phyloP scores from a whole-genome alignment of 148 eudicot genomes.

The Cornus controversa region DNA sequence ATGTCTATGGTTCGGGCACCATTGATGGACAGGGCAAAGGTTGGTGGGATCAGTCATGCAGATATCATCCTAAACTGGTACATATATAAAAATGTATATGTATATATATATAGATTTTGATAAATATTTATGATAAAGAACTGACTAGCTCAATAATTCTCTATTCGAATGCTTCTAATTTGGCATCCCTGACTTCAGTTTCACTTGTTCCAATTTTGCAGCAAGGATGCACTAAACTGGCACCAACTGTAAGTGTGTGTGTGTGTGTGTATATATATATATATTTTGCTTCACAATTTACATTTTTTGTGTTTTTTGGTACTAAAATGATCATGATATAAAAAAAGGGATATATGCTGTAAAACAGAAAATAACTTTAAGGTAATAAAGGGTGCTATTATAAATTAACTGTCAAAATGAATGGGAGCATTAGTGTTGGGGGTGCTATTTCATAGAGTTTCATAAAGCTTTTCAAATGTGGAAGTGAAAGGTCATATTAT shows the following conservation, averaged over 20 bases:
- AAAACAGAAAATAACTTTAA: too few species aligned
- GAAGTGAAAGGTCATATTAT: too few species aligned
- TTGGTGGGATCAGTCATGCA: slow-evolving; percentile 83
- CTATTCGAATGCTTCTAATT: not conserved
- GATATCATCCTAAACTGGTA: slow-evolving; percentile 55
- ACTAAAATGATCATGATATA: too few species aligned
- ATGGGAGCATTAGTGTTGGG: too few species aligned
- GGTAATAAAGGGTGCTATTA: too few species aligned
- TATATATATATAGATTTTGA: not conserved
- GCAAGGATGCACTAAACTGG: slow-evolving; percentile 55
- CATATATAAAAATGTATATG: too few species aligned
- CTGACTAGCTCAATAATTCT: not conserved
- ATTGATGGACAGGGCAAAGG: slow-evolving; percentile 54
- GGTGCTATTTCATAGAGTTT: too few species aligned
- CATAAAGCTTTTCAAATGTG: too few species aligned
- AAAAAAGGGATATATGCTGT: too few species aligned
- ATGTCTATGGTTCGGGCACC: slow-evolving; percentile 43
- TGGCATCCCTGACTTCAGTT: not conserved
- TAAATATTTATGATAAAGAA: too few species aligned
- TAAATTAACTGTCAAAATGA: too few species aligned
- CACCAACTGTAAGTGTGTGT: slow-evolving; percentile 59
- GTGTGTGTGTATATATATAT: too few species aligned
- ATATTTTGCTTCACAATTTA: not conserved
- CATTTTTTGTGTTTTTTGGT: not conserved
- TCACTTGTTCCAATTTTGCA: slow-evolving; percentile 24